Conservation (phyloP, 2,329 filamentous ascomycete species). For the Cladosporium sp. region DNA sequence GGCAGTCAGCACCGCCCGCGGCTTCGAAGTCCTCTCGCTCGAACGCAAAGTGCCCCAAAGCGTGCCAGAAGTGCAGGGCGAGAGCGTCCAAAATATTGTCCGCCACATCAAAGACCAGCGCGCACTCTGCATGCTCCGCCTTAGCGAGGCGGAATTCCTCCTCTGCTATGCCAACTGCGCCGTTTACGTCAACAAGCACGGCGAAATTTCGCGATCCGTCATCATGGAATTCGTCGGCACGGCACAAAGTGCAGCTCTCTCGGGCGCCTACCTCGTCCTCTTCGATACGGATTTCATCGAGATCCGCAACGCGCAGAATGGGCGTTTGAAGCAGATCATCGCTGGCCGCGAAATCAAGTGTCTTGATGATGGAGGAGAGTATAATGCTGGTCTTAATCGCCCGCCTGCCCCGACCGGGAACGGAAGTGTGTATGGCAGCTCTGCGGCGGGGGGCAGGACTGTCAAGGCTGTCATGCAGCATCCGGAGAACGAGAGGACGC, state of each 20-base stretch:
- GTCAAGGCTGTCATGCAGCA: slow-evolving; percentile 96
- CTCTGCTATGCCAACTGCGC: slow-evolving; percentile 94
- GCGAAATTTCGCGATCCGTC: slow-evolving; percentile 86
- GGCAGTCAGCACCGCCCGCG: slow-evolving; percentile 83
- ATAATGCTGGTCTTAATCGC: slow-evolving; percentile 39
- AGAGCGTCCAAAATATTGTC: slow-evolving; percentile 79
- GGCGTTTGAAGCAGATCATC: slow-evolving; percentile 87
- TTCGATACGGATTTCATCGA: slow-evolving; percentile 97
- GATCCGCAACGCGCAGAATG: slow-evolving; percentile 94
- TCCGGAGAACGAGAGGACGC: slow-evolving; percentile 75
- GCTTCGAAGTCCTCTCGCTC: slow-evolving; percentile 90
- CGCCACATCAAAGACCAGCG: slow-evolving; percentile 75
- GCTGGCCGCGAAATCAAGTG: slow-evolving; percentile 84
- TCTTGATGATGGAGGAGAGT: slow-evolving; percentile 74
- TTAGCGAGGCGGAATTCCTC: slow-evolving; percentile 83
- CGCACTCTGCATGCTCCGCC: slow-evolving; percentile 92
- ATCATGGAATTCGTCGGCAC: slow-evolving; percentile 99
- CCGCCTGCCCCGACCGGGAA: slow-evolving; percentile 30
- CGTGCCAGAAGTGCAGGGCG: slow-evolving; percentile 77
- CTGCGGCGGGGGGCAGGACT: slow-evolving; percentile 51
- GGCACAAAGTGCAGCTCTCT: slow-evolving; percentile 80
- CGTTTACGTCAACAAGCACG: slow-evolving; percentile 97
- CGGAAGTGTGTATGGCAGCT: slow-evolving; percentile 26
- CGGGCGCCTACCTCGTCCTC: slow-evolving; percentile 83
- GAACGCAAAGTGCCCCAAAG: slow-evolving; percentile 97